Percentiles rank a stretch among this genome's conserved stretches.
These are phyloP conservation scores for Collybia sordida DNA, from an alignment of 768 basidiomycete genomes.

Conservation along the genomic window DNA sequence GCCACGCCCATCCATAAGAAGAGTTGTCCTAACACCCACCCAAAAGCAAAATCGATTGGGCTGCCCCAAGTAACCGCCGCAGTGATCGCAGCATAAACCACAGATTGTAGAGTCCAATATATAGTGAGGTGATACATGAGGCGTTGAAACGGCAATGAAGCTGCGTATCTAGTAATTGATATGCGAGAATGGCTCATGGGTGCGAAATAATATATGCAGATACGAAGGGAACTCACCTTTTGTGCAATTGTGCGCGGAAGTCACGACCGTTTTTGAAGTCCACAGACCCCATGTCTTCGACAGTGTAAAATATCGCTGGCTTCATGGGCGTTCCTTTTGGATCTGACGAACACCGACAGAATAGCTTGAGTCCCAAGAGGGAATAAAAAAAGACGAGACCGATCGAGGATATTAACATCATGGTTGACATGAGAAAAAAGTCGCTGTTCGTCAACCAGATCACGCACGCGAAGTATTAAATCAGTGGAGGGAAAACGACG, in stretches of 20 bases:
- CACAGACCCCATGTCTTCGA: constrained; percentile 30
- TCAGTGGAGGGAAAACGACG: not conserved
- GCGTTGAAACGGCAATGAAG: constrained; percentile 25
- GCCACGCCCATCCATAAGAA: constrained; percentile 23
- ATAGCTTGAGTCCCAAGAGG: constrained; percentile 20
- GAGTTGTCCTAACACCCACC: constrained; percentile 27
- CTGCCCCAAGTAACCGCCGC: constrained; percentile 27
- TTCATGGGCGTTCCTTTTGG: constrained; percentile 26
- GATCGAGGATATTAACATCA: constrained; percentile 28
- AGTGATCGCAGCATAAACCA: constrained; percentile 25
- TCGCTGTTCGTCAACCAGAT: constrained; percentile 12
- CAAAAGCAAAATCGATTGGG: constrained; percentile 26
- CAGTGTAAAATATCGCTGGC: constrained; percentile 28
- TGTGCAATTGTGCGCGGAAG: constrained; percentile 19
- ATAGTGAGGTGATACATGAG: constrained; percentile 23
- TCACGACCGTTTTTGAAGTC: constrained; percentile 26
- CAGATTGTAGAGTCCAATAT: constrained; percentile 21
- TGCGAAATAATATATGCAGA: not conserved
- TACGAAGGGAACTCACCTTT: constrained; percentile 15
- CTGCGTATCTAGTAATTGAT: constrained; percentile 15
- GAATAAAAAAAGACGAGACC: constrained; percentile 26
- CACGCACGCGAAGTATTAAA: not conserved
- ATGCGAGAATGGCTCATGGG: not conserved
- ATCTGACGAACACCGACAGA: constrained; percentile 28
- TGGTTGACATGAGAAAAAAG: constrained; percentile 30